Conservation (phyloP, 441 rosid genomes). For the Populus hybrid region DNA sequence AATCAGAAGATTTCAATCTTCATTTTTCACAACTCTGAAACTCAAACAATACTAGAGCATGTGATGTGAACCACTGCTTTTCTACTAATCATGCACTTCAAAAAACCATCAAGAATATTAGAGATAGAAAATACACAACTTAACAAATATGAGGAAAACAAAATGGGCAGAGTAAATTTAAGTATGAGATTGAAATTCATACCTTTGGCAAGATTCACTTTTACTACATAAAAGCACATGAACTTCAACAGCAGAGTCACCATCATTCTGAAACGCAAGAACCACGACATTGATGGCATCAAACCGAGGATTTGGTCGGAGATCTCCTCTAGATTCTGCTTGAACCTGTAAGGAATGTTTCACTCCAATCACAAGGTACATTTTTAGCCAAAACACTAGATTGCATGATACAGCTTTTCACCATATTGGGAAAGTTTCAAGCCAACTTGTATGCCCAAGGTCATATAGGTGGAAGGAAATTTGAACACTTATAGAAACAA, state of each 20-base stretch:
- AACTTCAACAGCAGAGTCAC: conserved; percentile 43
- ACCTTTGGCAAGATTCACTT: conserved; percentile 53
- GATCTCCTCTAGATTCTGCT: conserved; percentile 86
- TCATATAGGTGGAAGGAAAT: conserved; percentile 6
- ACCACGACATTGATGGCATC: conserved; percentile 73
- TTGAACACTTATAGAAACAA: background rate
- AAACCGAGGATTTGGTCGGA: conserved; percentile 82
- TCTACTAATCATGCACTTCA: background rate
- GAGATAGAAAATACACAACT: conserved; percentile 2
- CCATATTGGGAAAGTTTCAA: background rate
- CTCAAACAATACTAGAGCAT: background rate
- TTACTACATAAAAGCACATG: conserved; percentile 57
- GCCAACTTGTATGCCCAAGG: conserved; percentile 3
- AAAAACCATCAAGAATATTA: background rate
- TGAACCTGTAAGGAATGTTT: conserved; percentile 58
- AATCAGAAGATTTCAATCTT: background rate
- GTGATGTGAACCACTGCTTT: background rate
- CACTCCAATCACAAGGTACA: conserved; percentile 15
- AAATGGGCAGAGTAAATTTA: conserved; percentile 9
- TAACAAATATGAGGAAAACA: background rate
- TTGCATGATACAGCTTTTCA: background rate
- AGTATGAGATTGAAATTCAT: conserved; percentile 8
- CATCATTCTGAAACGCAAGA: conserved; percentile 73
- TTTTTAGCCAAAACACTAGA: conserved; percentile 4
- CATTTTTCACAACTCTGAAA: background rate